A percentile compares a stretch with the other conserved stretches of the same genome.
phyloP scores from a whole-genome alignment of 192 early-diverging fungal genomes.

The Linnemannia schmuckeri region DNA sequence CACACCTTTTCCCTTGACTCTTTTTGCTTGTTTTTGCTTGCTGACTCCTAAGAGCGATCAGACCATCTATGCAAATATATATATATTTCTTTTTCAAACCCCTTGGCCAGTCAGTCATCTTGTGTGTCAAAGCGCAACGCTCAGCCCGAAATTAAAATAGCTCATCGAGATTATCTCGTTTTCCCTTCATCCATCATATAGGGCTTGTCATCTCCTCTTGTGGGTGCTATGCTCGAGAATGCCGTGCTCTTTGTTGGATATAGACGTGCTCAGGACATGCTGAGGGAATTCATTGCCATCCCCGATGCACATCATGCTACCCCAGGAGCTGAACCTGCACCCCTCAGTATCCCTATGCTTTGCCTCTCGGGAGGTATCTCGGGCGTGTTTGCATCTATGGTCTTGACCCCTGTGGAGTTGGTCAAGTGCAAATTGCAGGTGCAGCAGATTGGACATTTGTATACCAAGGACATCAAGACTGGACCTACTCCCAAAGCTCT shows the following conservation, averaged over 20 bases:
- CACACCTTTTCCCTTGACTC: not conserved
- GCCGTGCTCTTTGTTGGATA: conserved; percentile 91
- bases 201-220: conserved; percentile 91
- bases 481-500: conserved; percentile 25
- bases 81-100: not conserved
- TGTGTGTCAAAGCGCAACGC: not conserved
- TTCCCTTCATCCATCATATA: conserved; percentile 34
- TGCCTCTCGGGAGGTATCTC: conserved; percentile 87
- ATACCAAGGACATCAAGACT: conserved; percentile 34
- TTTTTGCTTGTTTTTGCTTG: not conserved
- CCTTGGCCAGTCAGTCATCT: not conserved
- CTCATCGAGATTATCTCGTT: not conserved
- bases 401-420: conserved; percentile 95
- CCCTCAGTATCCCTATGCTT: conserved; percentile 76
- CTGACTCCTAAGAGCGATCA: not conserved
- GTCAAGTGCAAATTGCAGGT: conserved; percentile 98
- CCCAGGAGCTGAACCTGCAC: conserved; percentile 40
- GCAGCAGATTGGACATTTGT: conserved; percentile 68
- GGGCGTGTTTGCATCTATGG: conserved; percentile 87
- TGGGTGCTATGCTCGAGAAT: conserved; percentile 97
- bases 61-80: not conserved
- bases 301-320: conserved; percentile 27
- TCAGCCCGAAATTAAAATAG: not conserved
- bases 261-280: conserved; percentile 81
- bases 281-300: conserved; percentile 65